Evolutionary conservation across 768 basidiomycete species (phyloP).

Genomic region (Ramaria rubella): DNA sequence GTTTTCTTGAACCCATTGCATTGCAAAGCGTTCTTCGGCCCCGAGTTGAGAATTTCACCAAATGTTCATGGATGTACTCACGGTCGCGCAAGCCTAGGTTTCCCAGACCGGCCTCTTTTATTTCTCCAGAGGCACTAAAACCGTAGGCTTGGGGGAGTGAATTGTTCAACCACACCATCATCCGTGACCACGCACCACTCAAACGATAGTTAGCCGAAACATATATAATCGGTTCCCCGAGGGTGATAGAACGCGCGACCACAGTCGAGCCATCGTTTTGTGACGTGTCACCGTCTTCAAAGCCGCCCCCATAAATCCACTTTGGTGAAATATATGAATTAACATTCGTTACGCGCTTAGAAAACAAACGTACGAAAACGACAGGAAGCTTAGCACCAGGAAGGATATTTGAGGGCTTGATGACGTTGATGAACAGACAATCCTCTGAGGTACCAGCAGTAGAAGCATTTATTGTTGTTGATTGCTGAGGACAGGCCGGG

Average conservation of each 20-base stretch:
- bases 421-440: slow-evolving; percentile 20
- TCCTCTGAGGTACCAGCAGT: slow-evolving; percentile 29
- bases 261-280: slow-evolving; percentile 39
- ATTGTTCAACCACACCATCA: slow-evolving; percentile 15
- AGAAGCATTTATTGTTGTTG: slow-evolving; percentile 22
- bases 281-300: slow-evolving; percentile 10
- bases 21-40: slow-evolving; percentile 42
- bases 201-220: slow-evolving; percentile 48
- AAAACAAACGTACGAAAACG: slow-evolving; percentile 16
- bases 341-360: neutral
- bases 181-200: neutral
- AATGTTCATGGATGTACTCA: slow-evolving; percentile 17
- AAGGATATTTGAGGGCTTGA: slow-evolving; percentile 16
- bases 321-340: slow-evolving; percentile 16
- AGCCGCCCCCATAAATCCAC: slow-evolving; percentile 45
- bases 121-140: slow-evolving; percentile 46
- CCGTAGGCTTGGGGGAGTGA: slow-evolving; percentile 36
- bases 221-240: slow-evolving; percentile 42
- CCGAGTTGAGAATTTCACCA: neutral
- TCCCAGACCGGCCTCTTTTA: slow-evolving; percentile 43
- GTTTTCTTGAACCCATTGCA: slow-evolving; percentile 63
- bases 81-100: slow-evolving; percentile 67
- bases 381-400: slow-evolving; percentile 17
- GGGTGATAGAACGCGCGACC: slow-evolving; percentile 37
- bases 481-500: slow-evolving; percentile 42